Evolutionary conservation across 805 yeast genomes (phyloP), one percentile per base, ranked within the genome.

Genomic region (Scheffersomyces stipitis): DNA sequence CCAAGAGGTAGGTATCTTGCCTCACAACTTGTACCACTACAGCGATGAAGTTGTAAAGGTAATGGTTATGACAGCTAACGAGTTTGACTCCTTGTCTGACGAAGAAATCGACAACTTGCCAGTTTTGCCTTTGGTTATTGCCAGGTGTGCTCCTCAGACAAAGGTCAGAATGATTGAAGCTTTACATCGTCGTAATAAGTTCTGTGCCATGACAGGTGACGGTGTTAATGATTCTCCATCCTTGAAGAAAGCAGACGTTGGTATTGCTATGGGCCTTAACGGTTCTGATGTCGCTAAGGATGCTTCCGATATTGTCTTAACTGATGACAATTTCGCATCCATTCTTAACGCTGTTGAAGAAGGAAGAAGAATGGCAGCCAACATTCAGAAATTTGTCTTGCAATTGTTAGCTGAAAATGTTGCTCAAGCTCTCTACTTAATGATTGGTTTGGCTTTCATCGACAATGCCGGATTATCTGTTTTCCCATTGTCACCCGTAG

Each of bases 211-310:
- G 70, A 64, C 70, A 10, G 70, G 70, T 34, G 91, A 84, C 57
- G 91, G 91, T 45, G 90, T 84, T 30, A 84, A 84, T 56, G 91
- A 84, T 55, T 82, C 89, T 2, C 91, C 91, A 17, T 76, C 85
- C 24, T 66, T 84, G 60, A 83, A 83, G 56, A 78, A 70, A 45
- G 83, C 91, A 3, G 89, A 84, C 59, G 86, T 84, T 38, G 91
- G 91, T 46, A 83, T 84, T 58, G 88, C 91, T 8, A 84, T 84
- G 91, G 91, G 91, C 31, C 48, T 62, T 23, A 76, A 82, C 42
- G 91, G 91, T 4, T 80, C 86, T 9, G 91, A 84, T 64, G 91
- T 84, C 28, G 91, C 91, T n/a, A 84, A 84, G 57, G 87, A 83
- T 56, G 88, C 89, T 4, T 73, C 85, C 30, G 91, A 84, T 58